Base-by-base conservation (phyloP, 129 eudicot species). In the Flaveria bidentis region DNA sequence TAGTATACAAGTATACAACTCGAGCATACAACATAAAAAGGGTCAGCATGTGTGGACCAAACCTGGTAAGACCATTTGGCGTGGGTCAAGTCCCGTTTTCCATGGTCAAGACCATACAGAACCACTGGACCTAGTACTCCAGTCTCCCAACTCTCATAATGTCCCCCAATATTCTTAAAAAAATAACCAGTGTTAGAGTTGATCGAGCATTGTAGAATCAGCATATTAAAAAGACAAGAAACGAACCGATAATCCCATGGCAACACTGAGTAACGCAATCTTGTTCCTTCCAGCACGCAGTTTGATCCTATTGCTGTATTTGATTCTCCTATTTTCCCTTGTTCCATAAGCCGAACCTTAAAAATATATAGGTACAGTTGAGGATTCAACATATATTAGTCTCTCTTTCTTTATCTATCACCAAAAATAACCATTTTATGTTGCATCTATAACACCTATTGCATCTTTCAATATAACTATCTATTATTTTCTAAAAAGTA, bases 11-110 rank as follows among this genome's bases (percentile, higher is more conserved):
- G 25, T 28, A 36, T 69, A 46, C 46, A 77, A 53, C 68, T 55
- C 45, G 9, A 77, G n/a, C 22, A 52, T 67, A 55, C 47, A 55
- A 77, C 57, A 55, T 56, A 39, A 28, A 55, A 23, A 77, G 8
- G 75, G 58, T 69, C 23, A 57, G 45, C 33, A 7, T 0, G 26
- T 17, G 49, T 42, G 20, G 15, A 74, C 6, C 56, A 62, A 63
- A 90, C 98, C 99, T 89, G 86, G 84, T 95, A 95, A 44, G 92
- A 81, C 99, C 99, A 95, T 82, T 85, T 89, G 78, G 81, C 62
- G 83, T 87, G 88, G 51, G 99, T 67, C 76, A 95, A 85, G 80
- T 95, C 99, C 62, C 57, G 67, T 79, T 86, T 95, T 67, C 99
- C 97, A 22, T 66, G 76, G 81, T 89, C 85, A 73, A 91, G 96